A percentile compares a stretch with the other conserved stretches of the same genome.
phyloP scores from a whole-genome alignment of 768 basidiomycete species.

The Gyrodon lividus region DNA sequence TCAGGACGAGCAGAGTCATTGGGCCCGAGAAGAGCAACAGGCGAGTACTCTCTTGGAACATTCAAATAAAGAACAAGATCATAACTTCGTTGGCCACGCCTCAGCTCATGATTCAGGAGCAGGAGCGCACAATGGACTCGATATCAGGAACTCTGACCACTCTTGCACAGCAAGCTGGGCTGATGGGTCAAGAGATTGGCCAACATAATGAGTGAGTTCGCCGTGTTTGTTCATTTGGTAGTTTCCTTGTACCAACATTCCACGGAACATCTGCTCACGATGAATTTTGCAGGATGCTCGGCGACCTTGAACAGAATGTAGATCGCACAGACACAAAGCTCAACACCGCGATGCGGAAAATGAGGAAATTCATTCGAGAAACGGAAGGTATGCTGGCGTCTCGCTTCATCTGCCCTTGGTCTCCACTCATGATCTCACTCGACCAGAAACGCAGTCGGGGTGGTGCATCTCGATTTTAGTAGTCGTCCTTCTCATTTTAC shows the following conservation, averaged over 20 bases:
- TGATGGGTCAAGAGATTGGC: conserved; percentile 90
- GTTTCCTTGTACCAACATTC: not conserved
- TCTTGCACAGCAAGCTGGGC: conserved; percentile 84
- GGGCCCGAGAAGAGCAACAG: conserved; percentile 87
- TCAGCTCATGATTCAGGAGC: conserved; percentile 82
- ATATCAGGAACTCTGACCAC: conserved; percentile 86
- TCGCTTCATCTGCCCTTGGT: not conserved
- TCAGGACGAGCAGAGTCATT: conserved; percentile 70
- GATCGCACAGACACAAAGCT: conserved; percentile 69
- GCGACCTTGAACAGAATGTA: conserved; percentile 72
- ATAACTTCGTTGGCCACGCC: not conserved
- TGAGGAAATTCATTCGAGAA: conserved; percentile 80
- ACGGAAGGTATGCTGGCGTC: conserved; percentile 60
- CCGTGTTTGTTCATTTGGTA: conserved; percentile 12
- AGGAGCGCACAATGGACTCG: conserved; percentile 85
- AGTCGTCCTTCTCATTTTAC: conserved; percentile 70
- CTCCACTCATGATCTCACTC: conserved; percentile 1
- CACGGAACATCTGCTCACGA: not conserved
- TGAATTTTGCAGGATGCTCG: conserved; percentile 60
- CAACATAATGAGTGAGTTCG: conserved; percentile 86
- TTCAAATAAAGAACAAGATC: not conserved
- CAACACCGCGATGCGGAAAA: conserved; percentile 57
- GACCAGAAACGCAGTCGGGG: conserved; percentile 76
- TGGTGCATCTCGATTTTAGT: conserved; percentile 90
- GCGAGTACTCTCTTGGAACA: conserved; percentile 34